Base-by-base conservation (phyloP, 2,329 filamentous ascomycete species). In the Penicillium sp. region DNA sequence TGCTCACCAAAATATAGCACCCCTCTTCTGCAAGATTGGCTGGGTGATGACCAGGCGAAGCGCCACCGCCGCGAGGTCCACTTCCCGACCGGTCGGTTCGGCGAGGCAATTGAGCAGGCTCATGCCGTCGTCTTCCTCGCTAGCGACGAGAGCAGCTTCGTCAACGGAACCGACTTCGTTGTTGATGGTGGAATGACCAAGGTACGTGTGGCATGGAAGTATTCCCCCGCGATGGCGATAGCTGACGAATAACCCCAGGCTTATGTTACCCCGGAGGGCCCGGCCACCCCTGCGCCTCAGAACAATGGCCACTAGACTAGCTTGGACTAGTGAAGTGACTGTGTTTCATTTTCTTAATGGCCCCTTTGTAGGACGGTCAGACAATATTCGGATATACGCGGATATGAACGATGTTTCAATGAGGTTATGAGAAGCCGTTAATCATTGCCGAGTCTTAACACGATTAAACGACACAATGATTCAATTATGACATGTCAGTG, bases 151-250 rank as follows among this genome's bases (percentile, higher is more conserved):
- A 86, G 88, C 68, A 90, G 88, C 79, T 96, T 95, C 66, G 89
- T 96, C 67, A 96, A 94, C 61, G 92, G 89, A 10, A 88, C 85
- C 55, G 94, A 97, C 71, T 96, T 97, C 77, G 88, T 96, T 4
- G 92, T 97, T 24, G 94, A 99, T 67, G 94, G 94, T 54, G 93
- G 93, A 56, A 90, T 99, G 90, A 93, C 87, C 67, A 96, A 62
- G 56, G 61, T 64, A 53, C 18, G 53, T 36, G 24, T 44, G 21
- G 42, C 24, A 27, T 16, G 36, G 18, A 13, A 32, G 38, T n/a
- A 22, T 58, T 40, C 32, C n/a, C n/a, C 38, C n/a, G n/a, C 14
- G 43, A 46, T 40, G 34, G 34, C 31, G 16, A 5, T 3, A 16
- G 53, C 59, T 63, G 52, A 63, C 50, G 14, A 22, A 47, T 43